Conservation (phyloP, 2,329 filamentous ascomycete genomes). For the Setomelanomma holmii region DNA sequence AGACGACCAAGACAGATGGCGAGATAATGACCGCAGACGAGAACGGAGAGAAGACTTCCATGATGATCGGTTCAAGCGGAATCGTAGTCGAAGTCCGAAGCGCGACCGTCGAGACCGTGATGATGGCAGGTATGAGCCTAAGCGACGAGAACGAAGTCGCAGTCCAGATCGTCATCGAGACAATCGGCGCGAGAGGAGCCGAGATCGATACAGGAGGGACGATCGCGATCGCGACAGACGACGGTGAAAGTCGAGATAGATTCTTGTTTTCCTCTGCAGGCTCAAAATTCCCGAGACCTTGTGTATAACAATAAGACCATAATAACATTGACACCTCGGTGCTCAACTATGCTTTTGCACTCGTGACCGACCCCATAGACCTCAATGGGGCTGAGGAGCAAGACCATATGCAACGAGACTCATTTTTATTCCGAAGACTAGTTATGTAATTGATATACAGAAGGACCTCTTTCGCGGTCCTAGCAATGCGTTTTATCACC, state of each 20-base stretch:
- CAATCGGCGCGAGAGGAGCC: slow-evolving; percentile 44
- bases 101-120: slow-evolving; percentile 41
- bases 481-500: slow-evolving; percentile 1
- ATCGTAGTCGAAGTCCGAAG: slow-evolving; percentile 45
- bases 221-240: slow-evolving; percentile 49
- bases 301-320: background rate
- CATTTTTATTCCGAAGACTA: background rate
- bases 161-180: slow-evolving; percentile 44
- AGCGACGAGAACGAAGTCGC: slow-evolving; percentile 37
- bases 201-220: slow-evolving; percentile 50
- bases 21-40: slow-evolving; percentile 50
- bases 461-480: background rate
- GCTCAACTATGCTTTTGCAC: no score
- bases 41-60: slow-evolving; percentile 45
- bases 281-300: background rate
- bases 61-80: slow-evolving; percentile 48
- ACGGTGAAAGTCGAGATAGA: slow-evolving; percentile 14
- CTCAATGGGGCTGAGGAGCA: background rate
- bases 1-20: slow-evolving; percentile 30
- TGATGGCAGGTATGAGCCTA: slow-evolving; percentile 37
- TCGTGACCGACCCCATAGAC: no score
- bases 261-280: background rate
- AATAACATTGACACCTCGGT: background rate
- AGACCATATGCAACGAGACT: background rate
- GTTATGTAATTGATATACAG: background rate